Evolutionary conservation across 2,329 filamentous ascomycete species (phyloP), one percentile per base, ranked within the genome.

Genomic region (Metarhizium humberi): DNA sequence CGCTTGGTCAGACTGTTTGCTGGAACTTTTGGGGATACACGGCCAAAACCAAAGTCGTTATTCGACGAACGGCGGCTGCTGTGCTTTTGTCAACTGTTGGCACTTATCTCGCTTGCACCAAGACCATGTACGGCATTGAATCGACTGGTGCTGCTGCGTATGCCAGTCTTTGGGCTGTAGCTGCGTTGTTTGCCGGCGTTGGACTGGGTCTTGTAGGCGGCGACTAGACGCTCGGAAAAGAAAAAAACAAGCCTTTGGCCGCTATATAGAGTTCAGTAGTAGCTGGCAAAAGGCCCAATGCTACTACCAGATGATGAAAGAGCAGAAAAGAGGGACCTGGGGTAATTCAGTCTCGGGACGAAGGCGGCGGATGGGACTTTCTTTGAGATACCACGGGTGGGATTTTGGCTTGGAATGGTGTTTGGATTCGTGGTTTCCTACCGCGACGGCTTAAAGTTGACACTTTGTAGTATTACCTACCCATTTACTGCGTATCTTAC

Each of bases 11-110:
- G 69, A 92, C 88, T 2, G 66, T 95, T 36, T 74, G 78, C 63
- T 85, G 82, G 69, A 90, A 92, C 63, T 64, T 91, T 52, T 90
- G 85, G 80, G 86, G 86, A 40, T 87, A 82, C 69, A 79, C 76
- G 13, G 71, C 73, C 20, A 81, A 81, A 67, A 80, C 80, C 14
- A 86, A 85, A 69, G 77, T 83, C 5, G 76, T 86, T 30, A 78
- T 88, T 47, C 75, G 75, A 59, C 80, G 90, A 55, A 90, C 89
- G 0, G 73, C 75, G 16, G 73, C 82, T 6, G 72, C 85, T 50
- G 74, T 81, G 56, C 64, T 81, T 52, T 74, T 85, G 51, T 85
- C 83, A 3, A 79, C 75, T 13, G 66, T 77, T 49, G 78, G 79
- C 65, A 82, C 82, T 0, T 83, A 86, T 56, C 71, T 91, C 45